These are phyloP conservation scores for Geotrichum klebahnii DNA, from an alignment of 1,139 yeast species.

Conservation along the genomic window DNA sequence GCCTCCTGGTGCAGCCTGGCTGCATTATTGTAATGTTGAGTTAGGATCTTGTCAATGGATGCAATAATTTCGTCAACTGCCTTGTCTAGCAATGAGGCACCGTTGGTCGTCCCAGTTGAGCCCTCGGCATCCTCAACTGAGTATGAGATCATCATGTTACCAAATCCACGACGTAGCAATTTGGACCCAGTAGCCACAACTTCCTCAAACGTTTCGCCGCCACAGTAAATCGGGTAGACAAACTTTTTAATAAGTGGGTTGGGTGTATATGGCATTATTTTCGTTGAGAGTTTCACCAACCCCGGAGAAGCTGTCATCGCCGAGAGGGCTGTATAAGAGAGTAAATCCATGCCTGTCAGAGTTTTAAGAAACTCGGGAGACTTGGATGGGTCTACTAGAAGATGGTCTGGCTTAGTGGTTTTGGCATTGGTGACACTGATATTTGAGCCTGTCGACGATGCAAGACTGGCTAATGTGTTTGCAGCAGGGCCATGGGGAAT, in stretches of 20 bases:
- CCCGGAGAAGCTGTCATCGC: constrained; percentile 37
- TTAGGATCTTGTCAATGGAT: constrained; percentile 65
- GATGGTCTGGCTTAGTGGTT: too few relatives aligned
- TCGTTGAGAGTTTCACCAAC: constrained; percentile 36
- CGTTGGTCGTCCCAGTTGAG: constrained; percentile 43
- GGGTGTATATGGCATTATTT: constrained; percentile 50
- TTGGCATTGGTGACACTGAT: too few relatives aligned
- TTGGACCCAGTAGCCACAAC: constrained; percentile 67
- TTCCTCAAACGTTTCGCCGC: constrained; percentile 75
- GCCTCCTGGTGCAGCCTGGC: constrained; percentile 44
- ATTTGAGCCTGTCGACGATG: too few relatives aligned
- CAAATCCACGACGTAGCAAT: constrained; percentile 67
- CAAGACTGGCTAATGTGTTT: too few relatives aligned
- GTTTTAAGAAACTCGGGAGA: constrained; percentile 27
- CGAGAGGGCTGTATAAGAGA: constrained; percentile 25
- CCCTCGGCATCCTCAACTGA: constrained; percentile 94
- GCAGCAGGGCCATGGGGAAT: too few relatives aligned
- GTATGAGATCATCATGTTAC: constrained; percentile 90
- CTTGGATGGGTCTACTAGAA: constrained; percentile 17
- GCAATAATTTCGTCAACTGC: constrained; percentile 58
- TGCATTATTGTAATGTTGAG: constrained; percentile 61
- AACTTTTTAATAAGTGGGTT: constrained; percentile 62
- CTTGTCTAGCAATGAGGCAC: constrained; percentile 50
- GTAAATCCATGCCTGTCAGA: constrained; percentile 27
- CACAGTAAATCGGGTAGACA: constrained; percentile 82